A percentile compares a stretch with the other conserved stretches of the same genome.
Conservation (phyloP, 345 rosid species). For the Brassica rapa region DNA sequence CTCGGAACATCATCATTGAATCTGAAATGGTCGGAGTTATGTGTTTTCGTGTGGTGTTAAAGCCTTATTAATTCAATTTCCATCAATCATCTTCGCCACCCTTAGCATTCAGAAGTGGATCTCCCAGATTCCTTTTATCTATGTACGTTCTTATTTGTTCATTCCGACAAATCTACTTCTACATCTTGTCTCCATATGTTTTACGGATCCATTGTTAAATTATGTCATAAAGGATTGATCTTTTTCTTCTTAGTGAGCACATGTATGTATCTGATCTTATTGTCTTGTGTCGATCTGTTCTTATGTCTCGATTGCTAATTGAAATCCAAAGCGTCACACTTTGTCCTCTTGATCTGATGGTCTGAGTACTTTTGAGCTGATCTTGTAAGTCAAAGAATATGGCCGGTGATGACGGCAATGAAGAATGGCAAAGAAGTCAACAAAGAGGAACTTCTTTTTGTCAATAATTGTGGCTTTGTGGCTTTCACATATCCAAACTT, state of each 20-base stretch:
- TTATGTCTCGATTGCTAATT: background rate
- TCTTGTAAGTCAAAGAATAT: too few relatives aligned
- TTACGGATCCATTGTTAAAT: constrained; percentile 26
- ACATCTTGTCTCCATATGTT: background rate
- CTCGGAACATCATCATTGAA: too few relatives aligned
- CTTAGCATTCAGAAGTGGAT: constrained; percentile 18
- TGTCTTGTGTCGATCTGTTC: constrained; percentile 31
- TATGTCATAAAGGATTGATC: background rate
- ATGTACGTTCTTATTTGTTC: constrained; percentile 16
- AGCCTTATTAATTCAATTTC: background rate
- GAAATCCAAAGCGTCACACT: constrained; percentile 18
- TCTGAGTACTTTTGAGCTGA: too few relatives aligned
- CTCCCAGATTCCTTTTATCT: constrained; percentile 33
- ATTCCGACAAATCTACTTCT: constrained; percentile 21
- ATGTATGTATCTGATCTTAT: background rate
- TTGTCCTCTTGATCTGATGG: too few relatives aligned
- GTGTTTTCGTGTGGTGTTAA: too few relatives aligned
- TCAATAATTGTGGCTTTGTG: too few relatives aligned
- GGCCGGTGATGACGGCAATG: too few relatives aligned
- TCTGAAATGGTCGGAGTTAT: too few relatives aligned
- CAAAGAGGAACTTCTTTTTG: too few relatives aligned
- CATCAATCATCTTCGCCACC: constrained; percentile 7
- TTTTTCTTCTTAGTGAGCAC: constrained; percentile 9
- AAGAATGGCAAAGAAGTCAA: too few relatives aligned
- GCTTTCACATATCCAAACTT: too few relatives aligned